A percentile compares a stretch with the other conserved stretches of the same genome.
Conservation (phyloP, 2,329 filamentous ascomycete species). For the Rutstroemia sp. region DNA sequence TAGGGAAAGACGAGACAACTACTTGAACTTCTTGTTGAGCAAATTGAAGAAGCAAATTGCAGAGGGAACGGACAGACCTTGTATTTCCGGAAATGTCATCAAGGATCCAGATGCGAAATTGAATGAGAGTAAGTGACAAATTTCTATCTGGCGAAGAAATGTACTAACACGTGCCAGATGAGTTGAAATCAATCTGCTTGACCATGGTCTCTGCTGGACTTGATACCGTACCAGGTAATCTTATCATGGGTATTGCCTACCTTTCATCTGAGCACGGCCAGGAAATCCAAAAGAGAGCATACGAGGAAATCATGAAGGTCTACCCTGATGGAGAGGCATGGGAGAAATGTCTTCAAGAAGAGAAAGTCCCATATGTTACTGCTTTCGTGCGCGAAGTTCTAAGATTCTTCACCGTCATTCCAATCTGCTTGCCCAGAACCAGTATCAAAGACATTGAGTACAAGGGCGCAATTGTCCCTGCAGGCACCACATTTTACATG, state of each 20-base stretch:
- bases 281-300: slow-evolving; percentile 61
- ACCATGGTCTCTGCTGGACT: slow-evolving; percentile 78
- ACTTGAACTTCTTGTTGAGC: slow-evolving; percentile 50
- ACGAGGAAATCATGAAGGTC: slow-evolving; percentile 60
- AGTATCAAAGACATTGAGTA: slow-evolving; percentile 67
- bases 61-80: slow-evolving; percentile 58
- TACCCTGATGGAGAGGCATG: slow-evolving; percentile 73
- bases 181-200: slow-evolving; percentile 73
- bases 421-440: slow-evolving; percentile 67
- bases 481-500: slow-evolving; percentile 60
- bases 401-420: slow-evolving; percentile 73
- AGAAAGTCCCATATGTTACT: slow-evolving; percentile 70
- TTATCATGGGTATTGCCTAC: slow-evolving; percentile 74
- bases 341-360: slow-evolving; percentile 63
- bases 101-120: slow-evolving; percentile 55
- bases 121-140: slow-evolving; percentile 45
- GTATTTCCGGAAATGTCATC: slow-evolving; percentile 62
- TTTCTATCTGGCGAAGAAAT: slow-evolving; percentile 24
- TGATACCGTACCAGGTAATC: slow-evolving; percentile 72
- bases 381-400: slow-evolving; percentile 73
- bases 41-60: slow-evolving; percentile 54
- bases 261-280: slow-evolving; percentile 62
- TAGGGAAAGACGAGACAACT: slow-evolving; percentile 60
- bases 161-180: slow-evolving; percentile 44
- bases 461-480: slow-evolving; percentile 59